Base-by-base conservation (phyloP, 768 basidiomycete genomes). In the Pisolithus microcarpus region DNA sequence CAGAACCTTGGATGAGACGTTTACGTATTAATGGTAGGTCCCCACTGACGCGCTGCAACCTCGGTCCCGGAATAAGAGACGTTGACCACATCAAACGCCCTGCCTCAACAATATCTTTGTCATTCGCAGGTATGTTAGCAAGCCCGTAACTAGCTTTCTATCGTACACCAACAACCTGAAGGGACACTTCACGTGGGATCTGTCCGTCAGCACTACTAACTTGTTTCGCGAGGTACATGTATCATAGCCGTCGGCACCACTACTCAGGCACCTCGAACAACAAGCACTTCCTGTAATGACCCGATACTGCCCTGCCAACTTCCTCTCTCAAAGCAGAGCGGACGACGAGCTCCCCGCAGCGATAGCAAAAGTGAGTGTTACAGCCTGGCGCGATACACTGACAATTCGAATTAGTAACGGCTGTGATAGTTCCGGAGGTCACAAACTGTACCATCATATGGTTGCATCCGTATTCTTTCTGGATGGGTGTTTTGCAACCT, bases 301-400 rank as follows among this genome's bases (percentile, higher is more conserved):
- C 50, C 5, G 65, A 57, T 8, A 70, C 57, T 1, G 66, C 67
- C 0, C 50, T 42, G 2, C 42, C 34, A 31, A 75, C 62, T n/a
- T 72, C 72, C 2, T 54, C 28, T 40, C 52, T 57, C 28, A 69
- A 50, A 2, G 68, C 71, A 0, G 73, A 72, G 26, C 60, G 67
- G 42, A 77, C 70, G 49, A 81, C 81, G 43, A 69, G 57, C 11
- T 61, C 60, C 11, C 78, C 79, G 49, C 79, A 81, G 13, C 61
- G 24, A 50, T 81, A 80, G 56, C 79, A 81, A 56, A 80, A 81
- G 54, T 81, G 79, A 56, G 74, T 72, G 54, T 81, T 80, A 61
- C 81, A 82, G n/a, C 74, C 78, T 2, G 79, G 78, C 1, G 77
- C 67, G 37, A 74, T 72, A 56, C 78, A 81, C 80, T 81, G 50